These are phyloP conservation scores for Aspergillus quadrilineatus DNA, from an alignment of 2,329 filamentous ascomycete genomes.

Conservation along the genomic window DNA sequence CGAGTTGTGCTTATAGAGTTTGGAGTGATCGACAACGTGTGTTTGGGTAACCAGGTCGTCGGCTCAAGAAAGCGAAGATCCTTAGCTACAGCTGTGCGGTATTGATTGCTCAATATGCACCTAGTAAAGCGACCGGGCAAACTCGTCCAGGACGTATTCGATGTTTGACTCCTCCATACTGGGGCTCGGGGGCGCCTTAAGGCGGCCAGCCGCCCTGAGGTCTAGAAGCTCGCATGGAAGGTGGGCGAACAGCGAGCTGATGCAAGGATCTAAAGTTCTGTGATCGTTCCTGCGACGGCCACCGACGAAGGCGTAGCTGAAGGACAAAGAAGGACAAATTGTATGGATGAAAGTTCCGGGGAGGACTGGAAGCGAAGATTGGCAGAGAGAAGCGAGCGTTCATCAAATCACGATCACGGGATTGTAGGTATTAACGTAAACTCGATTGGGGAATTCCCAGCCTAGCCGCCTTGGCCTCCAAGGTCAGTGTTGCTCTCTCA, in stretches of 20 bases:
- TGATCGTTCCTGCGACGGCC: slow-evolving; percentile 1
- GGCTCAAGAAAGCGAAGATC: slow-evolving; percentile 12
- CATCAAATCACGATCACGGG: slow-evolving; percentile 2
- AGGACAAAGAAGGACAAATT: background rate
- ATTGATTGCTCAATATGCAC: slow-evolving; percentile 4
- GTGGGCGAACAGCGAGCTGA: slow-evolving; percentile 9
- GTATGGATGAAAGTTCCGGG: background rate
- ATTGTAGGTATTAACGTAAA: background rate
- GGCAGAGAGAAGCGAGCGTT: background rate
- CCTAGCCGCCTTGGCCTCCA: no score
- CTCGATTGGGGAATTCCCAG: background rate
- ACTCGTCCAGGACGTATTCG: background rate
- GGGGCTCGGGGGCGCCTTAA: background rate
- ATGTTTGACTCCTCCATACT: background rate
- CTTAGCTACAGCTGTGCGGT: background rate
- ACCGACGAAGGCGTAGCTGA: slow-evolving; percentile 14
- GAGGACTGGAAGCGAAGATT: background rate
- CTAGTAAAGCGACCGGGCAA: background rate
- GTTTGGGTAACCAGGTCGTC: slow-evolving; percentile 20
- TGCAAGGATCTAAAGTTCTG: slow-evolving; percentile 7
- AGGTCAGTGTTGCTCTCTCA: background rate
- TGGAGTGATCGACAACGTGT: slow-evolving; percentile 20
- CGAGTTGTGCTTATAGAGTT: slow-evolving; percentile 14
- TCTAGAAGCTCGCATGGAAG: background rate
- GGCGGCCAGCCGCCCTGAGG: background rate